Evolutionary conservation across 805 yeast species (phyloP), one percentile per base, ranked within the genome.

Genomic region (Saccharomycopsis fermentans): DNA sequence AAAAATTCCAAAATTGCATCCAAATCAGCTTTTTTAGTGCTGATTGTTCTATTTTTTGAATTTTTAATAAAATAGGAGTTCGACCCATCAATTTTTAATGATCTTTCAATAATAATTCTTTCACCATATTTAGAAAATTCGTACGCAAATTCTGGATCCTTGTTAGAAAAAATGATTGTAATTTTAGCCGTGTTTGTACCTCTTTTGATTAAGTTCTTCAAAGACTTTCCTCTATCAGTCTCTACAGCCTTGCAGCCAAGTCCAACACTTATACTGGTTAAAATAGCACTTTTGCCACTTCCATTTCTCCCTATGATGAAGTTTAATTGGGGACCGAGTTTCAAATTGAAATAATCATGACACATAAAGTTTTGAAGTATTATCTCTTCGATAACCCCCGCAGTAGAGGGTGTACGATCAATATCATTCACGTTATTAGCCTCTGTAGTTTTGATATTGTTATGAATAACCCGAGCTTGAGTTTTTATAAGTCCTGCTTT

Each of bases 261-360:
- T 1, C 96, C 92, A 4, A 90, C 84, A 6, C 91, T 82, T 1
- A 91, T 82, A 0, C 96, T 97, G 0, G 97, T 90, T 59, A 91
- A 72, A 19, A 91, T 79, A 1, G 97, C 96, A 67, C 89, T 81
- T 67, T 91, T 91, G 34, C 98, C 98, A 40, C 91, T 83, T 2
- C 98, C 98, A 67, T 91, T 91, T 58, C 86, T 77, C 21, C 98
- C 98, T 43, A 88, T 85, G 58, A 91, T 88, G 67, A 91, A 87
- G 69, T 91, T 91, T 64, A 91, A 76, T 57, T 84, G 81, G 0
- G 92, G 90, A 1, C 94, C 94, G 35, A 91, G 77, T 2, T 77
- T 79, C 8, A 94, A 71, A 58, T 82, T 83, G 66, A 94, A 88
- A 58, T 87, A 81, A 53, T 82, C 85, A 68, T 94, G 99, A 63